Evolutionary conservation across 208 protist genomes (phyloP), one percentile per base, ranked within the genome.

Genomic region (Wallacemonas collosoma): DNA sequence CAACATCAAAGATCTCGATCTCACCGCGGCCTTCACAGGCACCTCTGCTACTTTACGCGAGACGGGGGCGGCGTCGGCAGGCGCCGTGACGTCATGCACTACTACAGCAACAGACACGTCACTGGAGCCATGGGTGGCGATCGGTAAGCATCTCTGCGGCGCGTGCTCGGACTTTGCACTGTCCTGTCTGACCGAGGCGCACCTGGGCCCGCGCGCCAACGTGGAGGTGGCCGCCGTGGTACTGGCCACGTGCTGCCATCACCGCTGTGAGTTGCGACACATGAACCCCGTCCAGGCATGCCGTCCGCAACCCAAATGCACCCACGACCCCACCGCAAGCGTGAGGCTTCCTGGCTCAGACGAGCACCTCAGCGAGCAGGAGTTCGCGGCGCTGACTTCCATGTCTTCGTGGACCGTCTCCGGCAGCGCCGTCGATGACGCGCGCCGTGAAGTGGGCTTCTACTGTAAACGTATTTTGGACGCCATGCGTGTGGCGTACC

Each of bases 391-490:
- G 8, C 70, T 94, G 26, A 66, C 77, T 1, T 84, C 79, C 39
- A 92, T 94, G 89, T 85, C 89, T 8, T 94, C 89, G 3, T 94
- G 87, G 87, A 85, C 86, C 2, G 89, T 94, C 8, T 89, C 76
- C 48, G 89, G 87, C 3, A 41, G 35, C n/a, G 53, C 80, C 56
- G 83, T 91, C 8, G 72, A 83, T 60, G 81, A 81, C 36, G 76
- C 68, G 38, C 62, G 73, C 40, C 79, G 73, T 0, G 2, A 55
- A 0, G 76, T 85, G 11, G 89, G 89, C 1, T 66, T 76, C 26
- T 74, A 79, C 36, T 94, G 87, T 68, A 93, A 94, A 71, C 75
- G 89, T 41, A 76, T 94, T 6, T 80, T 94, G 36, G 89, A 94
- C 58, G 73, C 79, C 39, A 60, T 88, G 26, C 85, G 87, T 1